Percentiles rank a stretch among this genome's conserved stretches.
Evolutionary conservation across 352 stramenopile species (phyloP).

Genomic region (Phytophthora tentaculata): DNA sequence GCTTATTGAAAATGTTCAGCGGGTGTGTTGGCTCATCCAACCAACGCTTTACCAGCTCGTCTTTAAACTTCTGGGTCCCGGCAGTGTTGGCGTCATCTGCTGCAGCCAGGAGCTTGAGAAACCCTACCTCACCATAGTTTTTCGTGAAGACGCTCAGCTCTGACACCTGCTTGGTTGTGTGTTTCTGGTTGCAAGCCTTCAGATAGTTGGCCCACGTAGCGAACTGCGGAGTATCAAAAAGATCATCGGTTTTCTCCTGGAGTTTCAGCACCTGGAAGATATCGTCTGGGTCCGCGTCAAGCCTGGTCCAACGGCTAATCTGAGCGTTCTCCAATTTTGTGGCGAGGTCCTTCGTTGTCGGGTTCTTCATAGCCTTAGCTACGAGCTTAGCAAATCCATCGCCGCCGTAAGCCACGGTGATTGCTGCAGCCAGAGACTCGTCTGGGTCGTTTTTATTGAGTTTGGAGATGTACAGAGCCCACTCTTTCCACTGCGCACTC

Average conservation of each 20-base stretch:
- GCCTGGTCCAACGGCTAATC: neutral
- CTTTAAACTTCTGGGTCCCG: too few relatives aligned
- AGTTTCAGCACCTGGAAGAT: neutral
- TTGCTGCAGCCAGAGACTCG: neutral
- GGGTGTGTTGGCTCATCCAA: neutral
- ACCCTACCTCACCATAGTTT: neutral
- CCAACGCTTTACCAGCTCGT: neutral
- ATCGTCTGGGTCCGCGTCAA: neutral
- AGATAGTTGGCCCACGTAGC: slow-evolving; percentile 3
- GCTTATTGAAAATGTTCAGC: neutral
- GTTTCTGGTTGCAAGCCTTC: neutral
- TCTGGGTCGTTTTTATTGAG: neutral
- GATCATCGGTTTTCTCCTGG: neutral
- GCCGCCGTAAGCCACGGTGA: neutral
- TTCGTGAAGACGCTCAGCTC: too few relatives aligned
- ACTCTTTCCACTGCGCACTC: neutral
- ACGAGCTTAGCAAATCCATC: neutral
- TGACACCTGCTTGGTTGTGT: neutral
- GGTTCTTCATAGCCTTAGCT: neutral
- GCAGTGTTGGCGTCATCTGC: neutral
- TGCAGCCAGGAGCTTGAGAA: neutral
- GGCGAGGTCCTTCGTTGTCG: neutral
- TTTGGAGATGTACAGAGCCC: neutral
- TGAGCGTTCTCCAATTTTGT: neutral
- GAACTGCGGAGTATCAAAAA: neutral